Evolutionary conservation across 1,139 yeast genomes (phyloP), one percentile per base, ranked within the genome.

Genomic region (Taphrina flavorubra): DNA sequence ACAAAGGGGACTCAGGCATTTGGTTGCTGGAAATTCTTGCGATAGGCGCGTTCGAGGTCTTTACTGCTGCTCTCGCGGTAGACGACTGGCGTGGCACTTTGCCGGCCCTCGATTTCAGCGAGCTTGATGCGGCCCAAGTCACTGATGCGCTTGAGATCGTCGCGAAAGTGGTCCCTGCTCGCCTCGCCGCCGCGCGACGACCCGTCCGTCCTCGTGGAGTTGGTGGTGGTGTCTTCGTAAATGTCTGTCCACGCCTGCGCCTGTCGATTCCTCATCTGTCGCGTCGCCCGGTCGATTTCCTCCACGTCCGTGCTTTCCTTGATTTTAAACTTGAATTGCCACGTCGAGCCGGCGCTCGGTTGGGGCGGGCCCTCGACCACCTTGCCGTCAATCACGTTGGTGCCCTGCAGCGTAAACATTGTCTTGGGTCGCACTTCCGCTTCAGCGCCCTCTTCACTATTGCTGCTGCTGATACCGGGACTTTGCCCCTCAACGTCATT

Each of bases 111-210:
- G 13, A 36, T 39, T 49, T 55, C 47, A 13, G 34, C 40, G 18
- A 63, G 40, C 55, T 46, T 53, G 46, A 63, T 46, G 18, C 67
- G 67, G n/a, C 67, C 67, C 31, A 57, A 37, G 36, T 63, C 61
- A 36, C 67, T 63, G 60, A 63, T 57, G 51, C 51, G 49, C 55
- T 63, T 42, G n/a, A 63, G 46, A 14, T 63, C 67, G 40, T 42
- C 18, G n/a, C 36, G 31, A 40, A 53, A 63, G 16, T 37, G 20
- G 5, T 31, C 34, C 8, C 18, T 25, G 31, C 31, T 25, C 31
- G 31, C 31, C 31, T 25, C 31, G n/a, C n/a, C n/a, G n/a, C n/a
- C n/a, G n/a, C n/a, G n/a, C n/a, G n/a, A n/a, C n/a, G n/a, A n/a
- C n/a, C n/a, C n/a, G n/a, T n/a, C n/a, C n/a, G n/a, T n/a, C 31